Evolutionary conservation across 352 stramenopile genomes (phyloP).

Genomic region (Phytopythium boreale): DNA sequence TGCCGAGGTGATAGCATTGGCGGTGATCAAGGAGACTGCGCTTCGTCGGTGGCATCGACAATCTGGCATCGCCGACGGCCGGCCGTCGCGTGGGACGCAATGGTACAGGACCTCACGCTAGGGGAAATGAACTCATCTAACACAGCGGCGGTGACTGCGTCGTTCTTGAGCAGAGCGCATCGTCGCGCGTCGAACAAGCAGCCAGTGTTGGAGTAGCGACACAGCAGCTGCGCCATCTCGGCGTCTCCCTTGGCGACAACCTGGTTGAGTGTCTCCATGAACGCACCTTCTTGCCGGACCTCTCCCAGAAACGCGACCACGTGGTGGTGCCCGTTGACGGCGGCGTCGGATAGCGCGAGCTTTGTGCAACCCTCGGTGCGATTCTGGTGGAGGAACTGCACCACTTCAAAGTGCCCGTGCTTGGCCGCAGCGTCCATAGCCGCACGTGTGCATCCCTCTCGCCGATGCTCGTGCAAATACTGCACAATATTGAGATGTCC

Average conservation of each 20-base stretch:
- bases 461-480: conserved; percentile 26
- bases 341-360: conserved; percentile 24
- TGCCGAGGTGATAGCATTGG: no score
- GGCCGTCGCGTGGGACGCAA: neutral
- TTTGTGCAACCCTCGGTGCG: conserved; percentile 25
- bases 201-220: neutral
- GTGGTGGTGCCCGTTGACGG: conserved; percentile 16
- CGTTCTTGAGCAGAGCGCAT: neutral
- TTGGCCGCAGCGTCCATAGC: conserved; percentile 32
- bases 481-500: conserved; percentile 23
- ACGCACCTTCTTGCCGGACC: conserved; percentile 23
- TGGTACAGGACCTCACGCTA: neutral
- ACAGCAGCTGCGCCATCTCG: conserved; percentile 5
- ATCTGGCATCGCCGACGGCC: neutral
- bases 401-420: conserved; percentile 21
- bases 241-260: neutral
- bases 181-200: conserved; percentile 3
- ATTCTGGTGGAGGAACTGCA: conserved; percentile 28
- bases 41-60: neutral
- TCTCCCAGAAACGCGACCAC: conserved; percentile 28
- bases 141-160: neutral
- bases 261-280: neutral
- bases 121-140: neutral
- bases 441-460: conserved; percentile 21
- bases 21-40: no score